These are phyloP conservation scores for Teratosphaeria viscida DNA, from an alignment of 2,329 filamentous ascomycete genomes.

Conservation along the genomic window DNA sequence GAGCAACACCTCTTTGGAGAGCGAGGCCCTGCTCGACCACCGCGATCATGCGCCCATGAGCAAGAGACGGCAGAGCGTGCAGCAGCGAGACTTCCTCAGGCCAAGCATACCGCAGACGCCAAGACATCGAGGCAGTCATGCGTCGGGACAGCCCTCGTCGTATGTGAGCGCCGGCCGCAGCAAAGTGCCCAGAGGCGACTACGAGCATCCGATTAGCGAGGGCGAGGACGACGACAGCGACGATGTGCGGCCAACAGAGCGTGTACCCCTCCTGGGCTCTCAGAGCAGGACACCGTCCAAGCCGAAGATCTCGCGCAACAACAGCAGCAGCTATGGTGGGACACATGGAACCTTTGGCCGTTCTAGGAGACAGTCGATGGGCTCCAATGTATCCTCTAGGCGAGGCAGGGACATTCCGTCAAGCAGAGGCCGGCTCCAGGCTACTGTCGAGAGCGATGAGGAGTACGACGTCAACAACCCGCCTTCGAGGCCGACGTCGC, in stretches of 20 bases:
- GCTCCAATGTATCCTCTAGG: constrained; percentile 18
- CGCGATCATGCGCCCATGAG: constrained; percentile 40
- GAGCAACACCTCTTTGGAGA: constrained; percentile 82
- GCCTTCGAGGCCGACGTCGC: constrained; percentile 51
- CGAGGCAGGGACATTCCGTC: constrained; percentile 6
- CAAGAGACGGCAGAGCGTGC: constrained; percentile 34
- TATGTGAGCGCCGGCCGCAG: background rate
- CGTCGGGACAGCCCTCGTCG: constrained; percentile 7
- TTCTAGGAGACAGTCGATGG: constrained; percentile 18
- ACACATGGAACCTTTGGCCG: constrained; percentile 13
- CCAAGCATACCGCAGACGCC: constrained; percentile 15
- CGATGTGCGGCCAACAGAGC: constrained; percentile 36
- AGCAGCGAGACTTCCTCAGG: constrained; percentile 20
- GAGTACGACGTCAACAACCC: constrained; percentile 57
- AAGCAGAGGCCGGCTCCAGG: constrained; percentile 4
- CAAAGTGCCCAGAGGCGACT: background rate
- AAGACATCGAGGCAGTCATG: constrained; percentile 12
- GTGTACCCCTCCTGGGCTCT: constrained; percentile 43
- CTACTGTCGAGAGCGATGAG: constrained; percentile 14
- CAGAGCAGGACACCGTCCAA: constrained; percentile 24
- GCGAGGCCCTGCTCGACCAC: constrained; percentile 78
- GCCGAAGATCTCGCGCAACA: constrained; percentile 19
- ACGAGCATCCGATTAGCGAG: constrained; percentile 28
- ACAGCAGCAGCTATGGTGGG: constrained; percentile 19
- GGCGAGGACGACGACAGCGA: constrained; percentile 37